Conservation (phyloP, 2,329 filamentous ascomycete genomes). For the Sphaerulina populicola region DNA sequence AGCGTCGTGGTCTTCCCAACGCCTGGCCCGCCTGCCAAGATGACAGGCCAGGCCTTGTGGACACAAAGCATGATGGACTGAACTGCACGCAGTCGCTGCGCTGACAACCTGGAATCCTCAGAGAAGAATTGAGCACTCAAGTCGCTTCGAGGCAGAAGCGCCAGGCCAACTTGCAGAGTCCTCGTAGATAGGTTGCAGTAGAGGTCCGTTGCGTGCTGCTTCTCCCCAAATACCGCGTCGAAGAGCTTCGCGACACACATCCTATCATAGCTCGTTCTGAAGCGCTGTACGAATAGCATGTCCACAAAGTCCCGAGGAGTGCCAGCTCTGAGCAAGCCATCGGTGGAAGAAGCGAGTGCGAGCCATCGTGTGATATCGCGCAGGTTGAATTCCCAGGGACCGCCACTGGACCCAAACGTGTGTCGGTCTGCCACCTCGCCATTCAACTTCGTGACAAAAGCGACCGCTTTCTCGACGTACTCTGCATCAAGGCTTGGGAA, state of each 20-base stretch:
- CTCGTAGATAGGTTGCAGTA: slow-evolving; percentile 61
- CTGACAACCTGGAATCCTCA: neutral
- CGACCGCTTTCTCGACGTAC: slow-evolving; percentile 60
- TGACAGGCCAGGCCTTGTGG: slow-evolving; percentile 77
- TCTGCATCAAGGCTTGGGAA: slow-evolving; percentile 57
- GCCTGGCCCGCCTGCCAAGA: slow-evolving; percentile 76
- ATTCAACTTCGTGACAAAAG: slow-evolving; percentile 74
- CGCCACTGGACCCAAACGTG: slow-evolving; percentile 50
- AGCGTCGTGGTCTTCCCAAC: slow-evolving; percentile 79
- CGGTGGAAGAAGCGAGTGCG: slow-evolving; percentile 55
- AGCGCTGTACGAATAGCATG: slow-evolving; percentile 77
- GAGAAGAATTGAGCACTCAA: slow-evolving; percentile 5
- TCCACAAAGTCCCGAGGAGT: slow-evolving; percentile 66
- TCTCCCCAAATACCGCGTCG: slow-evolving; percentile 51
- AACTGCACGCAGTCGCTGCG: slow-evolving; percentile 57
- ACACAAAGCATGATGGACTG: slow-evolving; percentile 84
- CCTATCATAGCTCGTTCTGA: slow-evolving; percentile 65
- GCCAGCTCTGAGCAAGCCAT: slow-evolving; percentile 54
- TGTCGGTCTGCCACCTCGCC: slow-evolving; percentile 54
- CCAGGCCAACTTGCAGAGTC: slow-evolving; percentile 72
- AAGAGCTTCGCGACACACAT: slow-evolving; percentile 59
- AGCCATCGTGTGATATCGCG: slow-evolving; percentile 86
- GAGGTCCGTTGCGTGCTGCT: slow-evolving; percentile 44
- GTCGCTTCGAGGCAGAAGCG: slow-evolving; percentile 55
- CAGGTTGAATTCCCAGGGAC: slow-evolving; percentile 93